A percentile compares a stretch with the other conserved stretches of the same genome.
Conservation (phyloP, 2,329 filamentous ascomycete genomes). For the Penicillium sclerotiorum region DNA sequence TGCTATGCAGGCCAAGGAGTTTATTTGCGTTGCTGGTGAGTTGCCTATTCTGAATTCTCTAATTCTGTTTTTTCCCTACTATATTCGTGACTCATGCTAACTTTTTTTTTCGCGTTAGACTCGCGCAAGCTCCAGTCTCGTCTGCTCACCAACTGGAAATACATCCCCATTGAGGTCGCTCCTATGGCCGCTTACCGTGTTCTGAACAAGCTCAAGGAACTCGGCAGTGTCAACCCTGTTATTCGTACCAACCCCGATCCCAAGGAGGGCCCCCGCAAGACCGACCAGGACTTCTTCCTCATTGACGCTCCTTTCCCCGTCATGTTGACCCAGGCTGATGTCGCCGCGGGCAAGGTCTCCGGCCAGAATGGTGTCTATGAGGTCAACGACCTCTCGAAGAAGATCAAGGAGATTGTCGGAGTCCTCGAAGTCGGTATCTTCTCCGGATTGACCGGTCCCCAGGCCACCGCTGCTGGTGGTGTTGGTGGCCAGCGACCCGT, state of each 20-base stretch:
- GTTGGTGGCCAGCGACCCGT: constrained; percentile 85
- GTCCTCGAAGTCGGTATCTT: constrained; percentile 94
- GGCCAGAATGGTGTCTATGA: constrained; percentile 74
- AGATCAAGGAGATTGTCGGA: constrained; percentile 79
- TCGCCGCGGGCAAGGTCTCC: constrained; percentile 51
- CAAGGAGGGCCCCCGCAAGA: constrained; percentile 82
- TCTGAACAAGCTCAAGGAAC: constrained; percentile 67
- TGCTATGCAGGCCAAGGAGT: constrained; percentile 78
- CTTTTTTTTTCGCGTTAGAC: constrained; percentile 54
- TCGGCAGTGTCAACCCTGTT: constrained; percentile 72
- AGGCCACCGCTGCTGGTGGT: constrained; percentile 63
- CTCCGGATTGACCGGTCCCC: constrained; percentile 74
- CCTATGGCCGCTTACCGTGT: constrained; percentile 81
- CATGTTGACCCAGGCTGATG: constrained; percentile 66
- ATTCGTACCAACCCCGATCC: constrained; percentile 72
- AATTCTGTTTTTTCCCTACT: not conserved
- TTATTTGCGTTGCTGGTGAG: constrained; percentile 81
- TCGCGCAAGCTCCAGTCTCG: constrained; percentile 84
- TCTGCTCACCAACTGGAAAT: constrained; percentile 75
- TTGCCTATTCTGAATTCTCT: constrained; percentile 9
- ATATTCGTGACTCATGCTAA: not conserved
- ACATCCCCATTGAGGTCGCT: constrained; percentile 90
- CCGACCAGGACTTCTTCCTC: constrained; percentile 85
- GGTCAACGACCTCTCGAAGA: constrained; percentile 70
- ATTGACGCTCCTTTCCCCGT: constrained; percentile 87